Evolutionary conservation across 805 yeast species (phyloP).

Genomic region (Saturnispora halmiae): DNA sequence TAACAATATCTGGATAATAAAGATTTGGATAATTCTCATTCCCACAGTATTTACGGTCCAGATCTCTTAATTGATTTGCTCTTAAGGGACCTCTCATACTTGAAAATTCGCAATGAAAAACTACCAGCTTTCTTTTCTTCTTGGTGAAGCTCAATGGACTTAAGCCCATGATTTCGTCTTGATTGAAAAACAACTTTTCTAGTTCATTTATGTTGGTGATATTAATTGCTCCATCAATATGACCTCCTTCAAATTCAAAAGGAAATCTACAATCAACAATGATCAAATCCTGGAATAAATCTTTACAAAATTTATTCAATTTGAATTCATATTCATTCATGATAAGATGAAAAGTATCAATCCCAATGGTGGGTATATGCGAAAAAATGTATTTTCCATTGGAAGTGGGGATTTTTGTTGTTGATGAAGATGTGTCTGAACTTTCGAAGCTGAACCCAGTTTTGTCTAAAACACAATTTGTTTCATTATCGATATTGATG

Average conservation of each 20-base stretch:
- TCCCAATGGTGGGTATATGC: constrained; percentile 64
- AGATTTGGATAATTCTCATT: constrained; percentile 65
- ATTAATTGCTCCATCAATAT: constrained; percentile 75
- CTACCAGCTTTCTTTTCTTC: constrained; percentile 38
- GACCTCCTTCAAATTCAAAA: constrained; percentile 91
- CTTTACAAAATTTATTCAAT: constrained; percentile 27
- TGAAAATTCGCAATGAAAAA: constrained; percentile 94
- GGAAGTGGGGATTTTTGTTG: no score
- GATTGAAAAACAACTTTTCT: constrained; percentile 44
- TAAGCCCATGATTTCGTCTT: constrained; percentile 15
- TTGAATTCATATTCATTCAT: constrained; percentile 32
- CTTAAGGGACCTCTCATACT: constrained; percentile 89
- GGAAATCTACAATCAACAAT: constrained; percentile 87
- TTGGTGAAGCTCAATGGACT: constrained; percentile 21
- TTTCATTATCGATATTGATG: background rate
- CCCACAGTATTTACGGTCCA: constrained; percentile 61
- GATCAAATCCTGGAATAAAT: constrained; percentile 42
- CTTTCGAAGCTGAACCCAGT: constrained; percentile 2
- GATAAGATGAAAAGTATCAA: constrained; percentile 46
- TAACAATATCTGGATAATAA: constrained; percentile 79
- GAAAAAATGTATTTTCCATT: no score
- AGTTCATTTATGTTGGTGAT: constrained; percentile 61
- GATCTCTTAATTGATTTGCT: constrained; percentile 77
- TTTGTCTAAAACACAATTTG: constrained; percentile 5
- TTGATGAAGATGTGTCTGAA: no score